Evolutionary conservation across 177 flowering plant species (phyloP), one percentile per base, ranked within the genome.

Genomic region (Vitis hybrid): DNA sequence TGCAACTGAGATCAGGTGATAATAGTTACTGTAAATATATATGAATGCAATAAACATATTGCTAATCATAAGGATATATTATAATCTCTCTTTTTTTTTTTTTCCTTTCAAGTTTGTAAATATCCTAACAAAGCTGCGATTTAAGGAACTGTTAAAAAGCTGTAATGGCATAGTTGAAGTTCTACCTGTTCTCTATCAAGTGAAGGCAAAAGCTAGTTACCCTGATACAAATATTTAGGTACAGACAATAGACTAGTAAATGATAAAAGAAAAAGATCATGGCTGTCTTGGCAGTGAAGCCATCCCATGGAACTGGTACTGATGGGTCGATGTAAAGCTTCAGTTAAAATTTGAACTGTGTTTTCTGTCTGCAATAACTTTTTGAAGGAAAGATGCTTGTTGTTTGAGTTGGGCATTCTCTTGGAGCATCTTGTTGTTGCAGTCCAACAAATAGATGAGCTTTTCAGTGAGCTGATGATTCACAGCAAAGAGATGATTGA

Each of bases 321-420:
- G 29, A 3, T 26, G 29, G 29, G 5, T 3, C 29, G 29, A 26
- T 26, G 29, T 26, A 26, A 26, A 26, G 29, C n/a, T 21, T 50
- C 48, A 55, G 29, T 21, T 51, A 21, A 33, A 49, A 64, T 6
- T 70, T 72, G 31, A 73, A 2, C 33, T 76, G 72, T 2, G 72
- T 13, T 5, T 70, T 33, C 18, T 69, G 33, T 74, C 76, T 13
- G 64, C 1, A 4, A 80, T 55, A 1, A 77, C 15, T 3, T 64
- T 18, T 15, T 67, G 81, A 29, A 71, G 70, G 2, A 72, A 64
- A 26, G 78, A 69, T 4, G 74, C 72, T 59, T 77, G 77, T 10
- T 79, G 78, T 48, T 79, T 76, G 69, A 83, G 80, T 63, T 61
- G 75, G 1, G 75, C 60, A 69, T 83, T 83, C 74, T 83, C 86